Evolutionary conservation across 768 basidiomycete species (phyloP), one percentile per base, ranked within the genome.

Genomic region (Paxillus ammoniavirescens): DNA sequence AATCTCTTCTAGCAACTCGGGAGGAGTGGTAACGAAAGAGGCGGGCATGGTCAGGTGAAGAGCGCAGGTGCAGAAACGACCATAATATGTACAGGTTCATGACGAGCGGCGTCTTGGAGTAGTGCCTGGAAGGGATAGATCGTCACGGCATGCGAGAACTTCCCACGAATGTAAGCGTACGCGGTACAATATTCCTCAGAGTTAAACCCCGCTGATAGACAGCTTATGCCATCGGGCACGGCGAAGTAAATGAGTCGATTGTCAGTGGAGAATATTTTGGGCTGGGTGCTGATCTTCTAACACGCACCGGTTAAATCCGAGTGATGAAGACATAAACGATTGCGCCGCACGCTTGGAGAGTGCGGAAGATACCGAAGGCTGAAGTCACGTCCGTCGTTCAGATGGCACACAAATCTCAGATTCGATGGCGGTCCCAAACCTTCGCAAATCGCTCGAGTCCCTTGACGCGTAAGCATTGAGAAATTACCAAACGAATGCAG

Each of bases 1-100:
- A 35, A 76, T 71, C 23, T 71, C 67, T 47, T 73, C 71, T 35
- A 77, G 56, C 18, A 73, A 56, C 54, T 72, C 66, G 13, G 59
- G 66, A n/a, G 73, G 68, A 40, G 65, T 63, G 31, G 67, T 55
- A 46, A 72, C 57, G 30, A 73, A 56, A 53, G 68, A 61, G 44
- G 50, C 51, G 55, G 68, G 52, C 75, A 78, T 76, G 33, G 63
- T 61, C 53, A 42, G 52, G 49, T 23, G 51, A 40, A 35, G 50
- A 60, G 41, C 42, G 52, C 47, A 61, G 55, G 47, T 55, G 52
- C 54, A 52, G 54, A 38, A 33, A 56, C 33, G 52, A 46, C 47
- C 53, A 58, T 60, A 61, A 61, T 70, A 65, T 62, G 59, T 55
- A 59, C 48, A 4, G 55, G 58, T 59, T 58, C 47, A 68, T 60